Percentiles rank a stretch among this genome's conserved stretches.
phyloP scores from a whole-genome alignment of 2,329 filamentous ascomycete genomes.

The Neocatenulostroma microsporum region DNA sequence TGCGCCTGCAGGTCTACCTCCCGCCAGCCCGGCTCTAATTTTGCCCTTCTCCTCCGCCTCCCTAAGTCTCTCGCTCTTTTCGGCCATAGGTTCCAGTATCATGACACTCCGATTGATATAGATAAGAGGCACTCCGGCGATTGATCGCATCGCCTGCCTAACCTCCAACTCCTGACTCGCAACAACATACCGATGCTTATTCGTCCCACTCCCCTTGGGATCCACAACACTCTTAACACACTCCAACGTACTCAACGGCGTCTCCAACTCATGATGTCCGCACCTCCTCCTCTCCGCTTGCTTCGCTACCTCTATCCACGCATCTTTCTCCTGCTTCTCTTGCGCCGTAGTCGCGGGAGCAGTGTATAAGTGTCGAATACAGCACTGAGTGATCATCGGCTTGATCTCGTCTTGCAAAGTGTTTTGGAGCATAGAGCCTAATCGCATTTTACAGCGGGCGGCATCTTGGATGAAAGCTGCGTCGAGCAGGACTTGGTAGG shows the following conservation, averaged over 20 bases:
- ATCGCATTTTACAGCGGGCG: slow-evolving; percentile 78
- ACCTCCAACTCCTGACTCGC: slow-evolving; percentile 63
- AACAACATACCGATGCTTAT: slow-evolving; percentile 73
- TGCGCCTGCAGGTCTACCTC: slow-evolving; percentile 14
- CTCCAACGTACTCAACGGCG: slow-evolving; percentile 61
- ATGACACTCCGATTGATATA: slow-evolving; percentile 75
- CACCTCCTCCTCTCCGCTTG: slow-evolving; percentile 67
- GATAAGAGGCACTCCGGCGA: slow-evolving; percentile 66
- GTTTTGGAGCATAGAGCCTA: slow-evolving; percentile 66
- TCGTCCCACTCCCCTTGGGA: slow-evolving; percentile 60
- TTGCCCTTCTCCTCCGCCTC: slow-evolving; percentile 65
- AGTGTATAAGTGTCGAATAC: slow-evolving; percentile 69
- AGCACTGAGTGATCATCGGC: slow-evolving; percentile 76
- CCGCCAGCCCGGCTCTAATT: slow-evolving; percentile 59
- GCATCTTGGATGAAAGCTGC: slow-evolving; percentile 77
- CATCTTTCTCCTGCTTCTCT: slow-evolving; percentile 33
- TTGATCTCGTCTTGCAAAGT: slow-evolving; percentile 85
- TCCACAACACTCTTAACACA: slow-evolving; percentile 72
- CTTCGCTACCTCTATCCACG: slow-evolving; percentile 69
- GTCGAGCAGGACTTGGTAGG: slow-evolving; percentile 88
- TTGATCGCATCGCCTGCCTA: slow-evolving; percentile 52
- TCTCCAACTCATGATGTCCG: slow-evolving; percentile 66
- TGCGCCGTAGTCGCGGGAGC: slow-evolving; percentile 14
- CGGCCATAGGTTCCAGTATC: slow-evolving; percentile 70
- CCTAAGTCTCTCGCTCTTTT: slow-evolving; percentile 54